phyloP scores from a whole-genome alignment of 2,329 filamentous ascomycete species.

The Mariannaea sp. region DNA sequence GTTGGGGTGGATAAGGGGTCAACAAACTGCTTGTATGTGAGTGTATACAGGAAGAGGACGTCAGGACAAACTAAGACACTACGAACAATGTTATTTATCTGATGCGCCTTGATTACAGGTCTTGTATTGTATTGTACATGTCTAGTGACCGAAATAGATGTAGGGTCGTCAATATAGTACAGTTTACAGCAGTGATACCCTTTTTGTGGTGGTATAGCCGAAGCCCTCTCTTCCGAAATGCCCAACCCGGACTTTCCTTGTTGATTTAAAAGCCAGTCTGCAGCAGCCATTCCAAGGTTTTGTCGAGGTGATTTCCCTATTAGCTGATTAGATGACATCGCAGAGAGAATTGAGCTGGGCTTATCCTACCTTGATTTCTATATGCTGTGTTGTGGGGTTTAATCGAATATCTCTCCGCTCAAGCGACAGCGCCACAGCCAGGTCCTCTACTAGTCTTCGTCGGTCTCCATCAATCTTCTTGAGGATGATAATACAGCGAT shows the following conservation, averaged over 20 bases:
- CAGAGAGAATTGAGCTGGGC: not conserved
- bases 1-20: slow-evolving; percentile 29
- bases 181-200: slow-evolving; percentile 27
- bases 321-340: slow-evolving; percentile 7
- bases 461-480: slow-evolving; percentile 80
- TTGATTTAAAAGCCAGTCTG: slow-evolving; percentile 42
- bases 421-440: slow-evolving; percentile 64
- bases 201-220: not conserved
- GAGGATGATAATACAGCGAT: slow-evolving; percentile 72
- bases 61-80: slow-evolving; percentile 36
- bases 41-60: slow-evolving; percentile 35
- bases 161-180: slow-evolving; percentile 37
- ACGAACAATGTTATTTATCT: slow-evolving; percentile 32
- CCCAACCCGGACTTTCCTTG: not conserved
- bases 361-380: slow-evolving; percentile 70
- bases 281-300: slow-evolving; percentile 41
- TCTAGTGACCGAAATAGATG: slow-evolving; percentile 26
- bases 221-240: not conserved
- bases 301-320: slow-evolving; percentile 43
- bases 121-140: slow-evolving; percentile 41
- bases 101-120: slow-evolving; percentile 36
- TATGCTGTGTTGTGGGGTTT: slow-evolving; percentile 69
- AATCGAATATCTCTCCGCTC: slow-evolving; percentile 57
- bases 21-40: slow-evolving; percentile 29
- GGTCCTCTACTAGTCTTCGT: slow-evolving; percentile 63